These are phyloP conservation scores for Aschersonia sp. DNA, from an alignment of 2,329 filamentous ascomycete genomes.

Conservation along the genomic window DNA sequence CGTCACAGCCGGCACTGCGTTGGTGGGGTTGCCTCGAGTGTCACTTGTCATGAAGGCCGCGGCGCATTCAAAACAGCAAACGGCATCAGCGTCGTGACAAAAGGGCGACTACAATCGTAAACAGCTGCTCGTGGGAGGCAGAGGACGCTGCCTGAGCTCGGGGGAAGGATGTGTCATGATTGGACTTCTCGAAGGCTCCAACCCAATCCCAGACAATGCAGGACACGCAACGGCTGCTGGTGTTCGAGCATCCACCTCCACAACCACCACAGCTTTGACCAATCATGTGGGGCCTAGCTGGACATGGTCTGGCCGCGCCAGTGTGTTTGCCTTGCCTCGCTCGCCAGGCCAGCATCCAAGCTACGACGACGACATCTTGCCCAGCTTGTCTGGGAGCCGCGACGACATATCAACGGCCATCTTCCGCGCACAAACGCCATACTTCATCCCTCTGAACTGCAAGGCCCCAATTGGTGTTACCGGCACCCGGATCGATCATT, in stretches of 20 bases:
- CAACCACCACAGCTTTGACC: constrained; percentile 4
- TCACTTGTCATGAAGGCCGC: no score
- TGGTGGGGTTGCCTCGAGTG: no score
- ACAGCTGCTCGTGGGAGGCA: no score
- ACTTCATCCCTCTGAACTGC: no score
- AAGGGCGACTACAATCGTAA: no score
- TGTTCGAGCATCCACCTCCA: not conserved
- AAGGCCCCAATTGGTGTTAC: no score
- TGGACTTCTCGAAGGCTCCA: constrained; percentile 4
- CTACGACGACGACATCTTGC: constrained; percentile 1
- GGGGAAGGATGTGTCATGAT: not conserved
- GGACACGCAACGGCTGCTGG: not conserved
- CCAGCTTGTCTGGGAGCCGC: not conserved
- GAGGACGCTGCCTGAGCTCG: no score
- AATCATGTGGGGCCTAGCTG: constrained; percentile 2
- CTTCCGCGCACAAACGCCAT: not conserved
- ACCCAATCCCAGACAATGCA: not conserved
- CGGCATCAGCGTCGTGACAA: no score
- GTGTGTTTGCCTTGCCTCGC: constrained; percentile 10
- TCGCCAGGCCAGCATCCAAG: not conserved
- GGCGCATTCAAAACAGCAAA: no score
- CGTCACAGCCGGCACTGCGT: no score
- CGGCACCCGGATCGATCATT: no score
- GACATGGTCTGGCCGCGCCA: constrained; percentile 9
- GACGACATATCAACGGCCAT: not conserved